Percentiles rank a stretch among this genome's conserved stretches.
Evolutionary conservation across 805 yeast species (phyloP).

Genomic region (Wickerhamiella galacta): DNA sequence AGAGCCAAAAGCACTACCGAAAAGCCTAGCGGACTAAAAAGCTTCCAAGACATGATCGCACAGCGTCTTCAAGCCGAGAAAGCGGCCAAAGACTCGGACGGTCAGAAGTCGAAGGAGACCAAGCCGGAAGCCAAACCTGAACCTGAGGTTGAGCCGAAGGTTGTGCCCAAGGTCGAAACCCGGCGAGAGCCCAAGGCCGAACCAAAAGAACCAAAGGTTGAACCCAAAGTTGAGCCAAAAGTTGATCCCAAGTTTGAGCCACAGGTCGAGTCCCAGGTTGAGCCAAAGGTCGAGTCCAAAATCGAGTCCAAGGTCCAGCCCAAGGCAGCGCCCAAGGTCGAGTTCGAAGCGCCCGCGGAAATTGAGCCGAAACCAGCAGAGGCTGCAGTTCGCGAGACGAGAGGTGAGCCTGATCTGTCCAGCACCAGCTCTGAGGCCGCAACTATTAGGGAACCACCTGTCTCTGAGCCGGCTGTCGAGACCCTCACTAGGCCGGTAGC

Average conservation of each 20-base stretch:
- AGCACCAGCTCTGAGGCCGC: slow-evolving; percentile 2
- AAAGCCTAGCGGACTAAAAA: not conserved
- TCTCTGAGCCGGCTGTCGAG: slow-evolving; percentile 8
- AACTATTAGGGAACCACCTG: not conserved
- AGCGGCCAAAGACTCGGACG: not conserved
- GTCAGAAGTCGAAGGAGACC: slow-evolving; percentile 2
- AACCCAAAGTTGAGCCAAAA: not conserved
- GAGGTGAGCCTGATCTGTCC: slow-evolving; percentile 4
- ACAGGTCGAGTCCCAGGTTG: not conserved
- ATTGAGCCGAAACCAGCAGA: slow-evolving; percentile 12
- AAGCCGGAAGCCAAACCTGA: slow-evolving; percentile 3
- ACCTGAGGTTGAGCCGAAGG: slow-evolving; percentile 7
- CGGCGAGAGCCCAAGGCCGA: slow-evolving; percentile 14
- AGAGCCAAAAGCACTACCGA: not conserved
- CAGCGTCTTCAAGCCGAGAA: not conserved
- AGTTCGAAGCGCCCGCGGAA: slow-evolving; percentile 4
- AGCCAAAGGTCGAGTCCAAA: not conserved
- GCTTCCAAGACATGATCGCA: not conserved
- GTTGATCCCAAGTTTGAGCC: not conserved
- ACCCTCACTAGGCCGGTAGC: not conserved
- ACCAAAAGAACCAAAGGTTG: slow-evolving; percentile 4
- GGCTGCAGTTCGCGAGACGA: too few species aligned
- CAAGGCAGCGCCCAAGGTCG: slow-evolving; percentile 2
- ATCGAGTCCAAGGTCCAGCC: slow-evolving; percentile 6
- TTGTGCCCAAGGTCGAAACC: slow-evolving; percentile 6